Evolutionary conservation across 768 basidiomycete species (phyloP), one percentile per base, ranked within the genome.

Genomic region (Podaxis sp.): DNA sequence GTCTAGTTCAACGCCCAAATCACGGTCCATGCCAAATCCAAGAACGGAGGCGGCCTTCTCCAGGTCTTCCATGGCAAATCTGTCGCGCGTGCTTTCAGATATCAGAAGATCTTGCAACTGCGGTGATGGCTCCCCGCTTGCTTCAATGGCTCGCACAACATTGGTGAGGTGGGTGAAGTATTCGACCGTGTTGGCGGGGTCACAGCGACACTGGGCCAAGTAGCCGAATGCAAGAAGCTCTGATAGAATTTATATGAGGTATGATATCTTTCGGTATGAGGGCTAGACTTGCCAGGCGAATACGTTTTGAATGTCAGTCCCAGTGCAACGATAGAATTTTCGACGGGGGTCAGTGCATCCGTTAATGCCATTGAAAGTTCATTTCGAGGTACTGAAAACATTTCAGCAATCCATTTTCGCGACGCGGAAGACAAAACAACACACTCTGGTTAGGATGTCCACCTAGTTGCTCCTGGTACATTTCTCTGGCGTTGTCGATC

Each of bases 191-290:
- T 78, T 73, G 2, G 72, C 74, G 32, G 90, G 90, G 66, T 93
- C 86, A 71, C 92, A 94, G 61, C 90, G 88, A 68, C 85, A 89
- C 71, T 93, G 90, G 0, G 90, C 87, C 58, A 87, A 72, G 67
- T 93, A 94, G 0, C 86, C 90, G 69, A 91, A 93, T n/a, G 76
- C 76, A 56, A 94, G 78, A 11, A 91, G 75, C 23, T 89, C 91
- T 93, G 64, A 32, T 51, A n/a, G 11, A 47, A 27, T 32, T 27
- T 14, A 40, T 28, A 44, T 50, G 50, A 61, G 62, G 37, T 54
- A 51, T 50, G 47, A 23, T 13, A 36, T 13, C 21, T 42, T 9
- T 35, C 21, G 37, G 40, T 21, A 61, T n/a, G 38, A 50, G 9
- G 21, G 32, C 25, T n/a, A 16, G 54, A 67, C 78, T 56, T 64